phyloP scores from a whole-genome alignment of 148 eudicot species.

The Rhododendron griersonianum region DNA sequence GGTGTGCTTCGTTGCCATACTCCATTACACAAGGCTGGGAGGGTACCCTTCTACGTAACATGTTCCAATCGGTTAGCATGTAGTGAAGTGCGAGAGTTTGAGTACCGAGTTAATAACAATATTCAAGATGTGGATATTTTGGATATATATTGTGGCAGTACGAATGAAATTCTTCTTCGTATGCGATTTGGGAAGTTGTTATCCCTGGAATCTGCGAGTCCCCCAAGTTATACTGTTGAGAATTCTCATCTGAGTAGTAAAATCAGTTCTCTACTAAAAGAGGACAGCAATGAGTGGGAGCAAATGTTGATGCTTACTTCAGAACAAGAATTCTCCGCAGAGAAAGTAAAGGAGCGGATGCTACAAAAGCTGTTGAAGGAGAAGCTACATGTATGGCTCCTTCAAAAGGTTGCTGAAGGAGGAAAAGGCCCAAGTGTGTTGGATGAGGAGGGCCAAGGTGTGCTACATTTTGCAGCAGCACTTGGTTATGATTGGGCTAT shows the following conservation, averaged over 20 bases:
- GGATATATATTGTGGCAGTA: constrained; percentile 30
- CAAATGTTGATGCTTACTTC: constrained; percentile 34
- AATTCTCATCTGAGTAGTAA: constrained; percentile 27
- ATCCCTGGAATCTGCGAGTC: constrained; percentile 30
- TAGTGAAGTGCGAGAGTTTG: constrained; percentile 97
- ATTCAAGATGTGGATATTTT: constrained; percentile 31
- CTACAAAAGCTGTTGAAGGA: constrained; percentile 56
- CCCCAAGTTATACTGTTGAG: constrained; percentile 21
- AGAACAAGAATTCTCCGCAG: constrained; percentile 30
- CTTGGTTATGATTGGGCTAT: constrained; percentile 85
- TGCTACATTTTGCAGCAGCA: constrained; percentile 74
- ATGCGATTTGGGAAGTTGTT: constrained; percentile 52
- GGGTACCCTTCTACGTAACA: constrained; percentile 83
- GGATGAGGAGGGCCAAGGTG: constrained; percentile 81
- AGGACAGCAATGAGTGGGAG: constrained; percentile 45
- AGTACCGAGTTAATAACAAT: constrained; percentile 34
- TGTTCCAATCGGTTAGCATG: constrained; percentile 96
- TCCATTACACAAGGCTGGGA: constrained; percentile 69
- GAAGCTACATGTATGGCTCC: constrained; percentile 60
- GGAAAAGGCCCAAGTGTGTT: constrained; percentile 63
- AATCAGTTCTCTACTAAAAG: constrained; percentile 39
- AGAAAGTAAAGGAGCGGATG: constrained; percentile 43
- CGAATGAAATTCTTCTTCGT: constrained; percentile 34
- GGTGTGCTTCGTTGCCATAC: constrained; percentile 74
- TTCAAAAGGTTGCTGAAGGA: constrained; percentile 60